Percentiles rank a stretch among this genome's conserved stretches.
Conservation (phyloP, 2,329 filamentous ascomycete species). For the Fusarium praegraminearum region DNA sequence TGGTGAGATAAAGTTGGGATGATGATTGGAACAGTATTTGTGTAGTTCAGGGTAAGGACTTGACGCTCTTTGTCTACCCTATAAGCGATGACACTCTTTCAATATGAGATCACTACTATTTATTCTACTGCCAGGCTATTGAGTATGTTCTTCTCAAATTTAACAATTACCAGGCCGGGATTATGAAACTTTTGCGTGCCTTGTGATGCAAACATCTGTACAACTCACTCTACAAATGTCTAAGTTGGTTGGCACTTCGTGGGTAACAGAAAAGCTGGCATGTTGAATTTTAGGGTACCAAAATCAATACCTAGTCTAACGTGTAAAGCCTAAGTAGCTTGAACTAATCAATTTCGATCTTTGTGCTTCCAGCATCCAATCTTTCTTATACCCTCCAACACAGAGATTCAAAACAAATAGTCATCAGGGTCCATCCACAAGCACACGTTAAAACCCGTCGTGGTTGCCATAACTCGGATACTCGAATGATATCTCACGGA, state of each 20-base stretch:
- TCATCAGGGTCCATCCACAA: slow-evolving; percentile 41
- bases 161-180: background rate
- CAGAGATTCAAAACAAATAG: background rate
- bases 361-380: too few species aligned
- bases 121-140: background rate
- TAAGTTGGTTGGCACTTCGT: too few species aligned
- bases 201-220: slow-evolving; percentile 5
- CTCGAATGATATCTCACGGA: slow-evolving; percentile 3
- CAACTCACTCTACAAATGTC: background rate
- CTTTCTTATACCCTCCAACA: too few species aligned
- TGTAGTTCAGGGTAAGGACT: background rate
- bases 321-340: too few species aligned
- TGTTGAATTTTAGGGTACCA: too few species aligned
- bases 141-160: background rate
- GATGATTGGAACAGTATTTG: background rate
- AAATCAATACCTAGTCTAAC: too few species aligned
- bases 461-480: background rate
- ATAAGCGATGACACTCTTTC: background rate
- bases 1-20: background rate
- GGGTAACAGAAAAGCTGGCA: too few species aligned
- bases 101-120: too few species aligned
- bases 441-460: slow-evolving; percentile 19
- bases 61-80: background rate
- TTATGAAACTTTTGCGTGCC: background rate
- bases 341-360: too few species aligned